A percentile compares a stretch with the other conserved stretches of the same genome.
These are phyloP conservation scores for Purshia tridentata DNA, from an alignment of 306 rosid species.

Conservation along the genomic window DNA sequence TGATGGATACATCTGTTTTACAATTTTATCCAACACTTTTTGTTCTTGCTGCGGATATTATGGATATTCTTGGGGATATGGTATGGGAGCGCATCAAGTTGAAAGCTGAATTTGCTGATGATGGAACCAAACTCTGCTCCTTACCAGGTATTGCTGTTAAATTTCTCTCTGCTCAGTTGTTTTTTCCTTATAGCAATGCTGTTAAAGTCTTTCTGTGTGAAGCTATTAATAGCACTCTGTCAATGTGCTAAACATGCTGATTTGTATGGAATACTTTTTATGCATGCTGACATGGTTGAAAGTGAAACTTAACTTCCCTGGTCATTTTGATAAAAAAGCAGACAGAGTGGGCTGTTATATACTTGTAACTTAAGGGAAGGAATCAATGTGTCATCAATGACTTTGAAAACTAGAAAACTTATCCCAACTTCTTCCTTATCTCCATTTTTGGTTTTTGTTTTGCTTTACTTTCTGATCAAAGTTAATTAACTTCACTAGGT, in stretches of 20 bases:
- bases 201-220: neutral
- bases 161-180: constrained; percentile 16
- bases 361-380: neutral
- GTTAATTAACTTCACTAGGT: neutral
- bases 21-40: constrained; percentile 91
- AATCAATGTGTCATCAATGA: neutral
- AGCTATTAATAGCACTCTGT: constrained; percentile 5
- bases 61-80: constrained; percentile 92
- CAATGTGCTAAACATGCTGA: neutral
- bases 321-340: neutral
- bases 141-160: constrained; percentile 61
- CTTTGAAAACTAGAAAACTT: neutral
- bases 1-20: constrained; percentile 79
- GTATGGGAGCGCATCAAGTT: constrained; percentile 89
- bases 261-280: neutral
- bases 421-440: neutral
- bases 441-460: neutral
- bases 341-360: neutral
- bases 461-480: neutral
- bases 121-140: constrained; percentile 50
- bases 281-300: neutral
- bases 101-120: constrained; percentile 83
- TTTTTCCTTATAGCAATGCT: constrained; percentile 11
- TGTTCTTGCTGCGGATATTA: constrained; percentile 78
- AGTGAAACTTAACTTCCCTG: neutral